These are phyloP conservation scores for Artomyces pyxidatus DNA, from an alignment of 768 basidiomycete genomes.

Conservation along the genomic window DNA sequence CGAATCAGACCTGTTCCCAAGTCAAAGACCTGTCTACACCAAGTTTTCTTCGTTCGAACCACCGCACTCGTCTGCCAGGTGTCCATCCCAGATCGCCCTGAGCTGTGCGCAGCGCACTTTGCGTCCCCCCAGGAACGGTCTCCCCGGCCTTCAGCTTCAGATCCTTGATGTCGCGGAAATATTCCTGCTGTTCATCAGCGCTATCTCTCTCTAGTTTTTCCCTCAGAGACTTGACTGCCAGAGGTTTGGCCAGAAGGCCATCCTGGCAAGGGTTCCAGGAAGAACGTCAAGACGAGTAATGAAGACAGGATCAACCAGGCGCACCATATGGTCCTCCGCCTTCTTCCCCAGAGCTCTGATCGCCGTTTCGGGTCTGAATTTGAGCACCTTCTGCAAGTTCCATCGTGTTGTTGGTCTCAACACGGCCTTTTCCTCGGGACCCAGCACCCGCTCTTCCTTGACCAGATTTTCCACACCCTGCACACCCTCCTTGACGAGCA, in stretches of 20 bases:
- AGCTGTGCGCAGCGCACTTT: slow-evolving; percentile 11
- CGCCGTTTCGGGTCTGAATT: slow-evolving; percentile 44
- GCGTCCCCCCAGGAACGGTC: slow-evolving; percentile 12
- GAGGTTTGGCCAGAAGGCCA: slow-evolving; percentile 14
- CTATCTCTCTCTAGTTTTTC: slow-evolving; percentile 3
- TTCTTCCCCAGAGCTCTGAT: slow-evolving; percentile 42
- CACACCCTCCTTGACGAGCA: slow-evolving; percentile 45
- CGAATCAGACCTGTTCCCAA: slow-evolving; percentile 12
- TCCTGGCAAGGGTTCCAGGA: neutral
- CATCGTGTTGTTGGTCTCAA: slow-evolving; percentile 61
- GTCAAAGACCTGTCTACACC: slow-evolving; percentile 13
- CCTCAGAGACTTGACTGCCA: slow-evolving; percentile 13
- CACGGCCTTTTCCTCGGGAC: slow-evolving; percentile 29
- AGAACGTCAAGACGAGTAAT: neutral
- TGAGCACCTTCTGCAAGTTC: slow-evolving; percentile 70
- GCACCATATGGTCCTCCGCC: slow-evolving; percentile 58
- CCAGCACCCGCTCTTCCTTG: slow-evolving; percentile 37
- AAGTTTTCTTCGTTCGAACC: slow-evolving; percentile 16
- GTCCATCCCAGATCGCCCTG: slow-evolving; percentile 14
- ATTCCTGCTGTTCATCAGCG: slow-evolving; percentile 9
- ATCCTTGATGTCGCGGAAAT: slow-evolving; percentile 16
- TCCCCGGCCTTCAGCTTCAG: slow-evolving; percentile 15
- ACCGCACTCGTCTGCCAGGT: slow-evolving; percentile 12
- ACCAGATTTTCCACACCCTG: slow-evolving; percentile 38
- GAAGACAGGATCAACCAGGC: slow-evolving; percentile 21